Evolutionary conservation across 1,284 basidiomycete genomes (phyloP).

Genomic region (Sanghuangporus sanghuang): DNA sequence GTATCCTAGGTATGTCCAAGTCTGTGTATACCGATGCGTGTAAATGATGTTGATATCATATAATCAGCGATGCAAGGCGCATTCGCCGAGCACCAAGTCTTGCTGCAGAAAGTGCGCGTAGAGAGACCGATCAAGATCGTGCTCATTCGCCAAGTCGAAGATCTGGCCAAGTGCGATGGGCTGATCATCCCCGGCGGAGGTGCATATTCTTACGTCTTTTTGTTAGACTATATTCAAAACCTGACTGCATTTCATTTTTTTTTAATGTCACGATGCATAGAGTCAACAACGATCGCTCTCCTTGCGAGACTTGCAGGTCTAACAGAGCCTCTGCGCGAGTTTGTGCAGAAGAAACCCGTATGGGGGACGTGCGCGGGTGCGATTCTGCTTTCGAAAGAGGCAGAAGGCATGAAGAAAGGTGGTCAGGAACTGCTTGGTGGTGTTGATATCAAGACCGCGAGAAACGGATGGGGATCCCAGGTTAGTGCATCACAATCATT

Average conservation of each 20-base stretch:
- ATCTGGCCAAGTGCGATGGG: conserved; percentile 76
- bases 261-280: conserved; percentile 30
- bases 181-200: conserved; percentile 92
- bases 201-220: conserved; percentile 26
- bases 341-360: conserved; percentile 64
- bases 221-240: too few relatives aligned
- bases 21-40: background rate
- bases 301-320: conserved; percentile 78
- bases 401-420: conserved; percentile 80
- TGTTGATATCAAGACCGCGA: conserved; percentile 73
- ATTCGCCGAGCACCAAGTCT: conserved; percentile 82
- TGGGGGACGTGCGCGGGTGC: conserved; percentile 99
- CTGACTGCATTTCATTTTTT: background rate
- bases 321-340: conserved; percentile 74
- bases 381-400: conserved; percentile 75
- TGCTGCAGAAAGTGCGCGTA: conserved; percentile 54
- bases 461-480: conserved; percentile 90
- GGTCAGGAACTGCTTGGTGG: conserved; percentile 86
- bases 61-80: conserved; percentile 85
- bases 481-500: conserved; percentile 32
- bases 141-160: conserved; percentile 74
- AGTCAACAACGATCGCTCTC: conserved; percentile 92
- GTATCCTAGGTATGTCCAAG: conserved; percentile 31
- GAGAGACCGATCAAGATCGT: conserved; percentile 43
- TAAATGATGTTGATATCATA: background rate